These are phyloP conservation scores for Phylloporus sp. DNA, from an alignment of 768 basidiomycete species.

Conservation along the genomic window DNA sequence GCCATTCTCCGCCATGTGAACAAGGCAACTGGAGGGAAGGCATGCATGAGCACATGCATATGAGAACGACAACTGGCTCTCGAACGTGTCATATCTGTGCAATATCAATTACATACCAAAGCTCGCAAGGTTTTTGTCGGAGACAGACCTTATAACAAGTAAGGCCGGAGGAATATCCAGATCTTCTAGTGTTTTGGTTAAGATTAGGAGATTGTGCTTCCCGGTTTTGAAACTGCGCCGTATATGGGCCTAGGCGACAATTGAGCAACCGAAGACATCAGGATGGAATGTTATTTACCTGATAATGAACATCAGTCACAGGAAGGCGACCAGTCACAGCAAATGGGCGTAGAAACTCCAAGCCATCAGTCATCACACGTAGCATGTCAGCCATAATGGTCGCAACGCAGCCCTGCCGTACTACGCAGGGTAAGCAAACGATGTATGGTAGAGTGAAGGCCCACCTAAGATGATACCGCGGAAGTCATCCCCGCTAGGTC, in stretches of 20 bases:
- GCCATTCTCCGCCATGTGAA: constrained; percentile 61
- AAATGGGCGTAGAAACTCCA: constrained; percentile 54
- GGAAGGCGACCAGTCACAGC: constrained; percentile 40
- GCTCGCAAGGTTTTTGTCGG: not conserved
- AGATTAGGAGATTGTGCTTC: constrained; percentile 59
- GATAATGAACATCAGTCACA: constrained; percentile 30
- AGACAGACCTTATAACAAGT: constrained; percentile 57
- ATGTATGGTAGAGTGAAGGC: constrained; percentile 33
- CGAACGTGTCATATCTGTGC: constrained; percentile 41
- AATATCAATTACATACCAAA: constrained; percentile 9
- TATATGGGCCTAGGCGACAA: constrained; percentile 40
- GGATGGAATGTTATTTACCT: constrained; percentile 23
- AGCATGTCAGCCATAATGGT: constrained; percentile 56
- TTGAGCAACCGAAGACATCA: constrained; percentile 4
- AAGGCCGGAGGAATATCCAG: constrained; percentile 54
- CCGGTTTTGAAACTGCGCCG: constrained; percentile 51
- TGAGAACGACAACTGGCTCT: constrained; percentile 59
- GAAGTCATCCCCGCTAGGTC: constrained; percentile 52
- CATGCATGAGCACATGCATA: constrained; percentile 47
- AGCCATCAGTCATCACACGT: constrained; percentile 46
- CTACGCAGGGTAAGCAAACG: constrained; percentile 33
- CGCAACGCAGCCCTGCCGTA: constrained; percentile 52
- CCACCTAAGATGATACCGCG: constrained; percentile 68
- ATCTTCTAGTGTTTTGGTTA: constrained; percentile 57
- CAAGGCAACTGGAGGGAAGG: constrained; percentile 47